Evolutionary conservation across 202 grass and related monocot genomes (phyloP), one percentile per base, ranked within the genome.

Genomic region (Sporobolus alterniflorus): DNA sequence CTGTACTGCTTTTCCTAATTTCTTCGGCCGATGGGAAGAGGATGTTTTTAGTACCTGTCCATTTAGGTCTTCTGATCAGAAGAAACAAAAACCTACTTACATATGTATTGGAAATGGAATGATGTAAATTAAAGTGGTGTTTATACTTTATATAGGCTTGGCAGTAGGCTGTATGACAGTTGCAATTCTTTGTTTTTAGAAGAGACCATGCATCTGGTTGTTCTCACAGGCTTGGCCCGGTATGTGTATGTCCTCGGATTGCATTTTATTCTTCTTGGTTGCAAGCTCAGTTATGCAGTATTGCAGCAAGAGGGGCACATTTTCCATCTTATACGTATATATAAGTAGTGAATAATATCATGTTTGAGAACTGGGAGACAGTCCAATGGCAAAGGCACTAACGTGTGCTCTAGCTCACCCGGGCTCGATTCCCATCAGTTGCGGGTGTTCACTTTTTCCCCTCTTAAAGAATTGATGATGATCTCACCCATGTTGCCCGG

Each of bases 21-120:
- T 7, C 18, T 30, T 39, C 7, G 33, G n/a, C n/a, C 39, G 29
- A 20, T 9, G 15, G 26, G 20, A 74, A 28, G 82, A 80, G 76
- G 87, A 39, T 87, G 70, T 89, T 85, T 89, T 89, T 84, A 70
- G 76, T 85, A 71, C 82, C 87, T 89, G 73, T 4, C 16, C n/a
- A 18, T 24, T 11, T 63, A 84, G 32, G 22, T 15, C 73, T 61
- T 51, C 10, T 60, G 21, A 68, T 30, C 52, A 84, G 1, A 63
- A 44, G 11, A 2, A 25, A 83, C 28, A 36, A 12, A 36, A 28
- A 33, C 22, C 8, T 2, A 48, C 7, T 73, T 79, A 25, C 1
- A 6, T 31, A 39, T 47, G 34, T 57, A 49, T 26, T 63, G 30
- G 41, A 50, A 40, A 63, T 61, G 11, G 26, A 48, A 89, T 17